These are phyloP conservation scores for Saprolegnia parasitica DNA, from an alignment of 352 stramenopile genomes.

Conservation along the genomic window DNA sequence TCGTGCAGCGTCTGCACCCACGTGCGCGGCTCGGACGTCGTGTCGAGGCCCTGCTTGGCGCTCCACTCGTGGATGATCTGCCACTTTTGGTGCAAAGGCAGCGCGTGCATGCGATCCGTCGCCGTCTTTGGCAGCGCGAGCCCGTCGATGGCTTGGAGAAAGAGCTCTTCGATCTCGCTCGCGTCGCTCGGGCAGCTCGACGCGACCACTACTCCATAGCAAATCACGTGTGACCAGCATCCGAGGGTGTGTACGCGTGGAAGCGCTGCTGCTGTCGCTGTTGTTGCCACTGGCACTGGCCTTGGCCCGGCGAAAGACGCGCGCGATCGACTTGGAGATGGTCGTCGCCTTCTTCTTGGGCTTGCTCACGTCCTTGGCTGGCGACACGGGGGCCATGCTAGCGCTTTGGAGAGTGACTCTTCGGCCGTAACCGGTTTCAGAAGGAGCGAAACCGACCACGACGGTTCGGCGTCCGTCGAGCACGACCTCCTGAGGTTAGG, in stretches of 20 bases:
- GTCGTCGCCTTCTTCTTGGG: slow-evolving; percentile 10
- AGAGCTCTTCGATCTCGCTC: slow-evolving; percentile 15
- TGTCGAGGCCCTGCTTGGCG: slow-evolving; percentile 13
- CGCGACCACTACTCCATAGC: not conserved
- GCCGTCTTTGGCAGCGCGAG: slow-evolving; percentile 21
- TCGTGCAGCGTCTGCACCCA: slow-evolving; percentile 25
- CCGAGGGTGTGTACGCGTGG: too few species aligned
- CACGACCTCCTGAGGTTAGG: too few species aligned
- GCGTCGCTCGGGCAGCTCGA: not conserved
- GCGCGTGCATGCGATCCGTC: slow-evolving; percentile 17
- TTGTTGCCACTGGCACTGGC: slow-evolving; percentile 11
- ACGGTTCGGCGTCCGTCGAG: too few species aligned
- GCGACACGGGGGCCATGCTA: not conserved
- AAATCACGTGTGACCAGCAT: not conserved
- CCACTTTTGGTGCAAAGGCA: slow-evolving; percentile 23
- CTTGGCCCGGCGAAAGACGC: not conserved
- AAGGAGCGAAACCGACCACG: too few species aligned
- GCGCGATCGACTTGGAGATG: slow-evolving; percentile 13
- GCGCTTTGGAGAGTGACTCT: not conserved
- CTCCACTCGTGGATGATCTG: slow-evolving; percentile 23
- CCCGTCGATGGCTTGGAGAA: slow-evolving; percentile 6
- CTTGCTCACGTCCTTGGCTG: not conserved
- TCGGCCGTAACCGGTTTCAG: too few species aligned
- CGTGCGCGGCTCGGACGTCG: not conserved
- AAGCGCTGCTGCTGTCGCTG: not conserved